Percentiles rank a stretch among this genome's conserved stretches.
These are phyloP conservation scores for Coemansia aciculifera DNA, from an alignment of 192 early-diverging fungal genomes.

Conservation along the genomic window DNA sequence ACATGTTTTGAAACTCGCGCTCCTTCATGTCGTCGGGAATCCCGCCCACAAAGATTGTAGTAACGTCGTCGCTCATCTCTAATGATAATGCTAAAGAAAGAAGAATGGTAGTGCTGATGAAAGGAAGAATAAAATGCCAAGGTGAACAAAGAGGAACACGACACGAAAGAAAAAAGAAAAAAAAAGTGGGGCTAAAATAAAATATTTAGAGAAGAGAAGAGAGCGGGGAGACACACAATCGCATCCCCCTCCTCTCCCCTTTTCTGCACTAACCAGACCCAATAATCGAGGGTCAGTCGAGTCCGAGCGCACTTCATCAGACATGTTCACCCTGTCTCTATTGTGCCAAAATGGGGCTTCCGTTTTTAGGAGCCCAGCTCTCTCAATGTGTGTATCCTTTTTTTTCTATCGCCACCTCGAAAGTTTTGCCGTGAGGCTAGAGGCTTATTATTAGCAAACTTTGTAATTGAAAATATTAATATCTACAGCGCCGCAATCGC, in stretches of 20 bases:
- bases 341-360: no score
- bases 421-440: neutral
- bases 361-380: no score
- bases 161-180: slow-evolving; percentile 17
- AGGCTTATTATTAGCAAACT: no score
- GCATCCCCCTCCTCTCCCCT: neutral
- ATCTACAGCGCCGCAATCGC: neutral
- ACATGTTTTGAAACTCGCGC: slow-evolving; percentile 99
- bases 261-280: no score
- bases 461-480: no score
- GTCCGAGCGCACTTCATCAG: no score
- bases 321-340: no score
- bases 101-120: slow-evolving; percentile 7
- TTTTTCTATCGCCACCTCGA: no score
- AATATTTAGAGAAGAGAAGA: slow-evolving; percentile 5
- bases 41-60: slow-evolving; percentile 99
- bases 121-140: slow-evolving; percentile 12
- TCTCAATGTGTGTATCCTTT: no score
- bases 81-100: neutral
- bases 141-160: slow-evolving; percentile 12
- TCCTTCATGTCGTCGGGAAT: slow-evolving; percentile 99
- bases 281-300: no score
- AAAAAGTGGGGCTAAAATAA: slow-evolving; percentile 8
- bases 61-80: slow-evolving; percentile 78
- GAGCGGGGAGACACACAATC: slow-evolving; percentile 13